phyloP scores from a whole-genome alignment of 139 green algal species.

The Diplosphaera chodatii region DNA sequence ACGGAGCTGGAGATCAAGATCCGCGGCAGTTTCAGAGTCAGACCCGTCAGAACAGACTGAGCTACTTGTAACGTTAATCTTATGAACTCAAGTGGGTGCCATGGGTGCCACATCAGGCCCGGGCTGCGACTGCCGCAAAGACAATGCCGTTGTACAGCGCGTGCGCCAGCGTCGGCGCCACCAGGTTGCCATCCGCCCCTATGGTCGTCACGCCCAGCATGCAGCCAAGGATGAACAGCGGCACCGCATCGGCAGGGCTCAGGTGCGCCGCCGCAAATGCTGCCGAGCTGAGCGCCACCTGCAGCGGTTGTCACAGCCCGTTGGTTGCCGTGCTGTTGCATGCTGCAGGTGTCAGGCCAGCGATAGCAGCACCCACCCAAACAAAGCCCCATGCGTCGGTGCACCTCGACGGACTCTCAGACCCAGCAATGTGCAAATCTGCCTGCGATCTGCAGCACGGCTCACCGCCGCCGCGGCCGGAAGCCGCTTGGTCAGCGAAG shows the following conservation, averaged over 20 bases:
- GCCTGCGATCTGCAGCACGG: background rate
- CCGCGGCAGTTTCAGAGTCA: no score
- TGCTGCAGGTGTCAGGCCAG: no score
- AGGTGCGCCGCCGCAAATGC: constrained; percentile 7
- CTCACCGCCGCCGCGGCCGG: constrained; percentile 41
- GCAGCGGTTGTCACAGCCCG: background rate
- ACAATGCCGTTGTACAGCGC: constrained; percentile 9
- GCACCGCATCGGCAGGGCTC: background rate
- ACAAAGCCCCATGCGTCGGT: no score
- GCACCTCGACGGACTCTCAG: background rate
- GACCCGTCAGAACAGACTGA: no score
- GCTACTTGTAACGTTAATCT: no score
- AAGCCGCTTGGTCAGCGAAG: constrained; percentile 57
- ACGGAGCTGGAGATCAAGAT: no score
- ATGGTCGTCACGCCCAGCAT: constrained; percentile 1
- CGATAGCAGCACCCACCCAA: no score
- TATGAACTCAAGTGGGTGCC: no score
- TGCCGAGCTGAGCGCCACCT: background rate
- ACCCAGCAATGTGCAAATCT: background rate
- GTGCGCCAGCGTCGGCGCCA: constrained; percentile 7
- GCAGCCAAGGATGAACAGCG: background rate
- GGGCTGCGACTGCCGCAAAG: background rate
- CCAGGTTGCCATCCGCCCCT: constrained; percentile 5
- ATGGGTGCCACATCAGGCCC: no score
- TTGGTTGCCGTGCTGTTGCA: no score